Evolutionary conservation across 371 early-diverging fungal species (phyloP), one percentile per base, ranked within the genome.

Genomic region (Mucor irregularis): DNA sequence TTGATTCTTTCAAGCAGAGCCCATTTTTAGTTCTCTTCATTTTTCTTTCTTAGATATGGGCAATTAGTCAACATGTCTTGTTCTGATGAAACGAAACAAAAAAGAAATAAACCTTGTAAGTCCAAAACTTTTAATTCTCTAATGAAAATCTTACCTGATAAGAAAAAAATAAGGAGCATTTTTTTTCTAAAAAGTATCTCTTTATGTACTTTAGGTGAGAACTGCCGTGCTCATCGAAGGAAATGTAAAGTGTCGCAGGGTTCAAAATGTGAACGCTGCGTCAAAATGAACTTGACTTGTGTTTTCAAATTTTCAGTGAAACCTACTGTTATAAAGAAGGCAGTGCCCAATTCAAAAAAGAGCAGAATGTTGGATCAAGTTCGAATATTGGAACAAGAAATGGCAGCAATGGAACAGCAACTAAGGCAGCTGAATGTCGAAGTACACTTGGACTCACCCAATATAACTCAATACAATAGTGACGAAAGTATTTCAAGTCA

Each of bases 161-260:
- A n/a, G n/a, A n/a, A n/a, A n/a, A n/a, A n/a, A n/a, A n/a, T n/a
- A n/a, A n/a, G n/a, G n/a, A n/a, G n/a, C n/a, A n/a, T 28, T 33
- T n/a, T 29, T 28, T 51, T 14, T n/a, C n/a, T n/a, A n/a, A n/a
- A n/a, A n/a, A n/a, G n/a, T n/a, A n/a, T n/a, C n/a, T n/a, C n/a
- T 26, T 33, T 2, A 24, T 31, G 5, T 30, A 26, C 17, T 25
- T 31, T 39, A 77, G 78, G 78, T 48, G 78, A 77, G 53, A 69
- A 74, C 48, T 77, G 78, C 43, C 62, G 78, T 46, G 73, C 74
- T 19, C 78, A 77, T 58, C 68, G 78, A 25, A 62, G 78, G 22
- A 71, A 72, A 57, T 77, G 78, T 49, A 66, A 68, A 31, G 58
- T 72, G 9, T 25, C 50, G 11, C 54, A 71, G 49, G 70, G 66